phyloP scores from a whole-genome alignment of 441 rosid species.

The Geranium incanum region DNA sequence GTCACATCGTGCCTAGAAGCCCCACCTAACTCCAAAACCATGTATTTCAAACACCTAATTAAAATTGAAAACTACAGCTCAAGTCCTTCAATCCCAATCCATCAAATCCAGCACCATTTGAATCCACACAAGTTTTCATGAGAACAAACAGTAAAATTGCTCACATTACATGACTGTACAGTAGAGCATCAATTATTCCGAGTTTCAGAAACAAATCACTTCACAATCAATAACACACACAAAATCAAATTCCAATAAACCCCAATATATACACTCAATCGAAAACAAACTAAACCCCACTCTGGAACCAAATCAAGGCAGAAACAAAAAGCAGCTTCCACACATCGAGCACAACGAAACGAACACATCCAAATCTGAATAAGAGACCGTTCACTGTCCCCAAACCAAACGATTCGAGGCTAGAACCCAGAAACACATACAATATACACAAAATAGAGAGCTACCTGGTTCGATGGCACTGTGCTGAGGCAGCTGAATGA shows the following conservation, averaged over 20 bases:
- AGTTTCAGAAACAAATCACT: neutral
- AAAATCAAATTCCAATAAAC: neutral
- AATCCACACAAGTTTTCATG: no score
- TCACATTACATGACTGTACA: neutral
- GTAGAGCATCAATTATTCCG: neutral
- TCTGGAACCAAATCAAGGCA: neutral
- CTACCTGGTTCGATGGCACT: no score
- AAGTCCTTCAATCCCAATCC: no score
- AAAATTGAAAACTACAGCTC: no score
- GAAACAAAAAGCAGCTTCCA: neutral
- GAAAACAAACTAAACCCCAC: neutral
- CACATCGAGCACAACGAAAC: neutral
- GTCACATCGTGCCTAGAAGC: no score
- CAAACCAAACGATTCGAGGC: neutral
- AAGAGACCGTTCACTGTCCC: neutral
- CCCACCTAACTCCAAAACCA: no score
- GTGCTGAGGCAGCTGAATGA: no score
- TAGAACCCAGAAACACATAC: neutral
- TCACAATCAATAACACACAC: neutral
- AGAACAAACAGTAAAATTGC: neutral
- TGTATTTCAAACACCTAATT: no score
- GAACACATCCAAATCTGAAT: constrained; percentile 4
- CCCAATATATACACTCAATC: neutral
- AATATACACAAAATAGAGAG: neutral
- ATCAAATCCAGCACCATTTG: no score